Evolutionary conservation across 2,329 filamentous ascomycete species (phyloP), one percentile per base, ranked within the genome.

Genomic region (Aureobasidium sp.): DNA sequence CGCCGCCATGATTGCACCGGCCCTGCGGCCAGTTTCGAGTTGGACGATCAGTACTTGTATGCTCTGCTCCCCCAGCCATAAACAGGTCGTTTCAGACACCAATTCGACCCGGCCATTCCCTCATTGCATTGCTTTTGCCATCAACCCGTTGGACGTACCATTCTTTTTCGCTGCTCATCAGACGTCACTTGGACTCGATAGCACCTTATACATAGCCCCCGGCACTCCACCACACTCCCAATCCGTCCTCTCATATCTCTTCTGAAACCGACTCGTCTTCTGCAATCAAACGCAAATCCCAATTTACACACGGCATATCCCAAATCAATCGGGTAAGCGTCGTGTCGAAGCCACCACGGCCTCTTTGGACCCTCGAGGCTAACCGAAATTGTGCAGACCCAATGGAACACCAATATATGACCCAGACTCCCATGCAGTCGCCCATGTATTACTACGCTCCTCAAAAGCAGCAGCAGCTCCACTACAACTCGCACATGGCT

Each of bases 381-480:
- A 58, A 58, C 55, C 55, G 55, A 58, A 58, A 58, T 58, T 58
- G 55, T 27, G n/a, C 55, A 58, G 55, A 37, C 43, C 55, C 61
- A 60, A 73, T 73, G 71, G 70, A 73, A 57, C 71, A 72, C 67
- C 61, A 61, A 64, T 57, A 62, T 55, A 63, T 64, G 63, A 61
- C 70, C 71, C 69, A 69, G 59, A 69, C 69, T 37, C 69, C 89
- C 80, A 84, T 81, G 63, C 87, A 89, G 76, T 83, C 86, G 66
- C 79, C 88, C 62, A 95, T 91, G 80, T 92, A 89, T 82, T 94
- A 92, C 81, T 95, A 93, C 79, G 87, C 84, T 69, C 85, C 88
- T 66, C 89, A 94, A 67, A 50, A 60, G 46, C 57, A 60, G 38
- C 57, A 50, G 35, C 33, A 50, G 6, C 25, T 47, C 19, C 46